Evolutionary conservation across 345 rosid genomes (phyloP).

Genomic region (Excoecaria agallocha): DNA sequence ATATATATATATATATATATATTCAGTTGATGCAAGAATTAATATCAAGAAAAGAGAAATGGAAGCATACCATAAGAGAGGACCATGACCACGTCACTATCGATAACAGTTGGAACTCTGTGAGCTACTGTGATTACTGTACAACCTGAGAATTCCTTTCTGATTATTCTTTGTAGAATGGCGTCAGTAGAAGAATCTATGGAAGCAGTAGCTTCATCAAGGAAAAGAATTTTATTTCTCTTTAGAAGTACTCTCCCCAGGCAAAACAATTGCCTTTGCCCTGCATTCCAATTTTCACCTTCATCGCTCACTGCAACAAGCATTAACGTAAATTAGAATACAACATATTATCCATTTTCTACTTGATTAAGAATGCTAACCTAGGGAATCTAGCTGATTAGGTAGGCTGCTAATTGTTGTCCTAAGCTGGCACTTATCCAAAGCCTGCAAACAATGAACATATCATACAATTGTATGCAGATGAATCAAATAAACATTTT

Average conservation of each 20-base stretch:
- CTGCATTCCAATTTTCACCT: slow-evolving; percentile 37
- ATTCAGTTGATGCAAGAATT: too few relatives aligned
- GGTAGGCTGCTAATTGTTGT: slow-evolving; percentile 22
- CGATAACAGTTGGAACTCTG: slow-evolving; percentile 33
- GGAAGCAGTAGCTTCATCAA: slow-evolving; percentile 42
- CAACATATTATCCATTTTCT: not conserved
- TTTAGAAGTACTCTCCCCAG: slow-evolving; percentile 33
- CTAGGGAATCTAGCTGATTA: slow-evolving; percentile 16
- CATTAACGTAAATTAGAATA: not conserved
- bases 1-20: too few relatives aligned
- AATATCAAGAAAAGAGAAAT: not conserved
- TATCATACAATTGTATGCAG: not conserved
- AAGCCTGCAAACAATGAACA: slow-evolving; percentile 8
- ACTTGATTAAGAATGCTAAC: not conserved
- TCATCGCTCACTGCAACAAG: slow-evolving; percentile 24
- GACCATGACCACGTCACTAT: slow-evolving; percentile 38
- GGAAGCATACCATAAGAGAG: slow-evolving; percentile 27
- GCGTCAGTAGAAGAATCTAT: slow-evolving; percentile 40
- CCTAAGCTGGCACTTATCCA: slow-evolving; percentile 27
- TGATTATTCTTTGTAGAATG: slow-evolving; percentile 29
- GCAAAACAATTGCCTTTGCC: slow-evolving; percentile 37
- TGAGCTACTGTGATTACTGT: slow-evolving; percentile 38
- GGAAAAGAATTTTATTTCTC: slow-evolving; percentile 32
- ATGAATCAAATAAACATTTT: not conserved
- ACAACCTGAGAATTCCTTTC: slow-evolving; percentile 27